phyloP scores from a whole-genome alignment of 2,329 filamentous ascomycete species.

The Cladosporium sp. region DNA sequence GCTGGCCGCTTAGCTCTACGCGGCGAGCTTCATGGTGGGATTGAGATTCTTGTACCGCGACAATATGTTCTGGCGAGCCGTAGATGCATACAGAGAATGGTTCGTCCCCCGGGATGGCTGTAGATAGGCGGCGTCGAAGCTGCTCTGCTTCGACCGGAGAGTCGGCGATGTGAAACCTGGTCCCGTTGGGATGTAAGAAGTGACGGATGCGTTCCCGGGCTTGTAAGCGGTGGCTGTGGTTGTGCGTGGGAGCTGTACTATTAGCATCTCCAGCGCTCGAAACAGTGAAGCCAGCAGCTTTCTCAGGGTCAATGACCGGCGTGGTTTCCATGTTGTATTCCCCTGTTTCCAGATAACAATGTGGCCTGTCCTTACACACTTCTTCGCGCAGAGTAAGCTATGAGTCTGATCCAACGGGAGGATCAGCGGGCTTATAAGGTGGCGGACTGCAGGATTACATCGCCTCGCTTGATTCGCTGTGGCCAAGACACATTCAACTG shows the following conservation, averaged over 20 bases:
- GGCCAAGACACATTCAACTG: neutral
- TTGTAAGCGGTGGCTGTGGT: neutral
- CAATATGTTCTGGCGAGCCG: slow-evolving; percentile 47
- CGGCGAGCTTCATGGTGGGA: slow-evolving; percentile 48
- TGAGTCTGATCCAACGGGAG: neutral
- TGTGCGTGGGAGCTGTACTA: neutral
- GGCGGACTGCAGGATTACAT: neutral
- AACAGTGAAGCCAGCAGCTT: neutral
- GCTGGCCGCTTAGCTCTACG: slow-evolving; percentile 41
- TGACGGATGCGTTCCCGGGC: slow-evolving; percentile 38
- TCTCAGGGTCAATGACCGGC: neutral
- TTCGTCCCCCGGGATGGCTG: slow-evolving; percentile 26
- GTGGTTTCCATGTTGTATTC: neutral
- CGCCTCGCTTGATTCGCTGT: neutral
- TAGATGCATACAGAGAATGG: slow-evolving; percentile 53
- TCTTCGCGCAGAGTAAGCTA: neutral
- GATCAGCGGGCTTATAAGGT: neutral
- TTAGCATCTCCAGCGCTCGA: neutral
- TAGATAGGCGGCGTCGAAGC: slow-evolving; percentile 41
- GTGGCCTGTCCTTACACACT: too few species aligned
- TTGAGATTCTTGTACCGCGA: slow-evolving; percentile 47
- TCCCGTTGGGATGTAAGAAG: slow-evolving; percentile 51
- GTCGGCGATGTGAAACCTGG: slow-evolving; percentile 50
- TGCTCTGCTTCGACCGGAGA: slow-evolving; percentile 50
- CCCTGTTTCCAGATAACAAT: neutral